phyloP scores from a whole-genome alignment of 176 grass and related monocot species.

The Oryza meyeriana region DNA sequence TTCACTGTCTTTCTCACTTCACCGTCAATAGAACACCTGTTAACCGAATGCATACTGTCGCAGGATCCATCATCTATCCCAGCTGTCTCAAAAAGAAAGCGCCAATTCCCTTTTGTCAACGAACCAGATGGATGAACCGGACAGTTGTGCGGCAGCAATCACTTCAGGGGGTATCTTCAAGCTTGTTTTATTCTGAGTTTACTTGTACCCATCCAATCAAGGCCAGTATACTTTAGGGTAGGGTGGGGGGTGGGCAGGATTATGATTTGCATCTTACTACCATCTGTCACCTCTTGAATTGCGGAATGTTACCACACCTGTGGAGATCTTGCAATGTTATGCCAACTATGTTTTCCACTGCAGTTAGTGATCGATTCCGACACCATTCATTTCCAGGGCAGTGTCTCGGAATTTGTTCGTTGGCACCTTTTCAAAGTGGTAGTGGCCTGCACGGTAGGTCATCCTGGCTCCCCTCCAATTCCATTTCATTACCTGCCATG shows the following conservation, averaged over 20 bases:
- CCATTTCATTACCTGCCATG: constrained; percentile 29
- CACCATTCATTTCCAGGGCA: constrained; percentile 38
- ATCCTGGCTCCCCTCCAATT: constrained; percentile 16
- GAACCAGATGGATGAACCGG: constrained; percentile 4
- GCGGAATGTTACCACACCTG: constrained; percentile 24
- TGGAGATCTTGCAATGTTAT: constrained; percentile 46
- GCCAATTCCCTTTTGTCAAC: constrained; percentile 12
- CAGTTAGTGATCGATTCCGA: constrained; percentile 44
- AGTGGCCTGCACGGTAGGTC: constrained; percentile 43
- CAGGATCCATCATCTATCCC: constrained; percentile 38
- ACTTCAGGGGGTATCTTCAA: constrained; percentile 34
- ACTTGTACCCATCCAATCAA: constrained; percentile 29
- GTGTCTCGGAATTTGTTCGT: constrained; percentile 42
- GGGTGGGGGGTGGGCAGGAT: not conserved
- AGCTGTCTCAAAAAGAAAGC: constrained; percentile 37
- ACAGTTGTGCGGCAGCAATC: constrained; percentile 35
- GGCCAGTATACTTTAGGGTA: constrained; percentile 23
- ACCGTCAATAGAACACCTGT: constrained; percentile 30
- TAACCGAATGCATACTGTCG: constrained; percentile 31
- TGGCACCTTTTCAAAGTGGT: constrained; percentile 14
- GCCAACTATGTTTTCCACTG: constrained; percentile 40
- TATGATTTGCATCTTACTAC: constrained; percentile 13
- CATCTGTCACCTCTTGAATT: constrained; percentile 35
- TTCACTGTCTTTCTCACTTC: constrained; percentile 43
- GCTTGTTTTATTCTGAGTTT: constrained; percentile 35